Evolutionary conservation across 1,284 basidiomycete species (phyloP).

Genomic region (Blastosporella zonata): DNA sequence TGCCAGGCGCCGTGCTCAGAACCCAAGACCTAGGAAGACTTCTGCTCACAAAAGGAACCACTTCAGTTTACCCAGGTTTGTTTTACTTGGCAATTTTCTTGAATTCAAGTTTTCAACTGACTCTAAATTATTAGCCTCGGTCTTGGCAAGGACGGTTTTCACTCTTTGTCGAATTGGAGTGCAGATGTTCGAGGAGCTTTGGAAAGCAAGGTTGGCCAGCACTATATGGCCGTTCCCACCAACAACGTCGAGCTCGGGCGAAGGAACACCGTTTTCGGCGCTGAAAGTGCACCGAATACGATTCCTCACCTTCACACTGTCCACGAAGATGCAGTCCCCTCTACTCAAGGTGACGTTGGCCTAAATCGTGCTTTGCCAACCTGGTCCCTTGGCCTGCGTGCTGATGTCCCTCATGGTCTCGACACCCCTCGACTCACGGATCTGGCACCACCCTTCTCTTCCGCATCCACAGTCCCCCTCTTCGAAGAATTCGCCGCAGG

Average conservation of each 20-base stretch:
- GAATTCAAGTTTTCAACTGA: neutral
- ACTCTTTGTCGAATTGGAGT: slow-evolving; percentile 48
- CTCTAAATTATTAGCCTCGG: slow-evolving; percentile 48
- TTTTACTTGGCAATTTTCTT: slow-evolving; percentile 3
- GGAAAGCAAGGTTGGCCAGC: slow-evolving; percentile 37
- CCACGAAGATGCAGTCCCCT: slow-evolving; percentile 33
- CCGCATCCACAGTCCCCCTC: slow-evolving; percentile 56
- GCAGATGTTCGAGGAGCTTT: slow-evolving; percentile 48
- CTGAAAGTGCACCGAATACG: slow-evolving; percentile 36
- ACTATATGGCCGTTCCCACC: slow-evolving; percentile 33
- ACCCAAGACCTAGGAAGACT: slow-evolving; percentile 37
- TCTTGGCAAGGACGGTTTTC: slow-evolving; percentile 57
- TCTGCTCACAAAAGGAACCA: slow-evolving; percentile 56
- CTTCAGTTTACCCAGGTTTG: slow-evolving; percentile 62
- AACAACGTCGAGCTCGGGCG: slow-evolving; percentile 38
- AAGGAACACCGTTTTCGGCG: slow-evolving; percentile 49
- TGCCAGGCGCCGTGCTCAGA: slow-evolving; percentile 30
- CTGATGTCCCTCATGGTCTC: slow-evolving; percentile 46
- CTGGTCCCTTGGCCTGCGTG: slow-evolving; percentile 44
- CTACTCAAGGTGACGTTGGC: slow-evolving; percentile 22
- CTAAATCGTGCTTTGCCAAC: slow-evolving; percentile 41
- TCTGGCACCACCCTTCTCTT: slow-evolving; percentile 42
- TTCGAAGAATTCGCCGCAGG: slow-evolving; percentile 54
- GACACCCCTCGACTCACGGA: slow-evolving; percentile 48
- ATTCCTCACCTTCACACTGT: slow-evolving; percentile 36